Base-by-base conservation (phyloP, 768 basidiomycete species). In the Tubosaeta sp. region DNA sequence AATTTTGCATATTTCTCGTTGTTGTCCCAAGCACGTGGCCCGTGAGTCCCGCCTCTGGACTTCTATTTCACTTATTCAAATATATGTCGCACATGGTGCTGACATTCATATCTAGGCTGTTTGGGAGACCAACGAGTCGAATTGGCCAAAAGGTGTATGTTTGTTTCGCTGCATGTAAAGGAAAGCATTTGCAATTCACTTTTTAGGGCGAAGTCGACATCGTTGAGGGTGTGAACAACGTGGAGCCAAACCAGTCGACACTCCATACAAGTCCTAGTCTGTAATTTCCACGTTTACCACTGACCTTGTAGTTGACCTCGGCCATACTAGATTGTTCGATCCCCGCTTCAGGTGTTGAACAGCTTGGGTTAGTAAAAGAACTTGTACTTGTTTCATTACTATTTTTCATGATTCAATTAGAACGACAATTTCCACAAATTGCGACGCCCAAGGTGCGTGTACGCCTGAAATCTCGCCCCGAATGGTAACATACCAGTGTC, bases 241-340 rank as follows among this genome's bases (percentile, higher is more conserved):
- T 76, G 48, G 65, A 66, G 12, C 74, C 78, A 3, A 80, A 83
- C 57, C 69, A 73, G 51, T 71, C 73, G 2, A 78, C 82, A 0
- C 68, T 86, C 31, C 84, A 86, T 63, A 84, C 83, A 4, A 69
- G 68, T 47, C 55, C 78, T 11, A 69, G 80, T 76, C 50, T 39
- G 70, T 46, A 27, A 4, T n/a, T 24, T 29, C 41, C 3, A 32
- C 19, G 12, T 22, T 10, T 16, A 7, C 10, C 6, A 18, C 14
- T 13, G n/a, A 34, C 10, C 12, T 29, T 2, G 30, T 32, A 19
- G 29, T 29, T 48, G 18, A 48, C 21, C 12, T 22, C 2, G 22
- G 3, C 27, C 14, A 39, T 29, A 6, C 46, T 18, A 69, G 67
- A 52, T 35, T 69, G 67, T 39, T 49, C 63, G 3, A 70, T 69